These are phyloP conservation scores for Kluyveromyces aestuarii DNA, from an alignment of 805 yeast species.

Conservation along the genomic window DNA sequence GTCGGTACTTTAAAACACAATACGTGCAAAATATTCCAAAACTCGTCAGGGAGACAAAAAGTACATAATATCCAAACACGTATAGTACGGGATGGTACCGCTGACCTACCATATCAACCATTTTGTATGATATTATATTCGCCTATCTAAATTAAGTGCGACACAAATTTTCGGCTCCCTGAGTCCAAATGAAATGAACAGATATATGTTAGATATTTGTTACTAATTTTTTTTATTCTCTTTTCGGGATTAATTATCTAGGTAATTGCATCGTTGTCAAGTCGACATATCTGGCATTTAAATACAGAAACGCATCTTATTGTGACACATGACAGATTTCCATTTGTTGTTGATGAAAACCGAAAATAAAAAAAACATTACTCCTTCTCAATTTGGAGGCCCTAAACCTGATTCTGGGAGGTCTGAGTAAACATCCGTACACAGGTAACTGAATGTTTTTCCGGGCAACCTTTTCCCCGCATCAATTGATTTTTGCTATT, in stretches of 20 bases:
- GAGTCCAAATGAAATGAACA: too few species aligned
- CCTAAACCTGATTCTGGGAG: too few species aligned
- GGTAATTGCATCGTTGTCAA: background rate
- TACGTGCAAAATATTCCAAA: background rate
- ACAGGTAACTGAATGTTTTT: too few species aligned
- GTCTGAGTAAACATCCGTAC: too few species aligned
- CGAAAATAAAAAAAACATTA: too few species aligned
- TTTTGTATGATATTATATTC: too few species aligned
- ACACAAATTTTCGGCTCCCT: background rate
- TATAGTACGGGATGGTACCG: background rate
- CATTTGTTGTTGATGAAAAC: background rate
- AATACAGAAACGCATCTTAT: background rate
- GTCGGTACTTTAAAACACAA: background rate
- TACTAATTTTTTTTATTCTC: too few species aligned
- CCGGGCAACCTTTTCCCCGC: background rate
- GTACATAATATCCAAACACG: constrained; percentile 1
- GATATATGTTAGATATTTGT: too few species aligned
- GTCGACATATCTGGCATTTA: background rate
- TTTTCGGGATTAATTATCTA: too few species aligned
- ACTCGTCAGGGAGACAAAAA: background rate
- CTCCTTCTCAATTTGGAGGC: too few species aligned
- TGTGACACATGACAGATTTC: constrained; percentile 1
- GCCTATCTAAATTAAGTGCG: background rate
- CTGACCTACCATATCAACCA: background rate
- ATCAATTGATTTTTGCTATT: background rate